Evolutionary conservation across 495 filamentous ascomycete species (phyloP).

Genomic region (Eremomyces bilateralis): DNA sequence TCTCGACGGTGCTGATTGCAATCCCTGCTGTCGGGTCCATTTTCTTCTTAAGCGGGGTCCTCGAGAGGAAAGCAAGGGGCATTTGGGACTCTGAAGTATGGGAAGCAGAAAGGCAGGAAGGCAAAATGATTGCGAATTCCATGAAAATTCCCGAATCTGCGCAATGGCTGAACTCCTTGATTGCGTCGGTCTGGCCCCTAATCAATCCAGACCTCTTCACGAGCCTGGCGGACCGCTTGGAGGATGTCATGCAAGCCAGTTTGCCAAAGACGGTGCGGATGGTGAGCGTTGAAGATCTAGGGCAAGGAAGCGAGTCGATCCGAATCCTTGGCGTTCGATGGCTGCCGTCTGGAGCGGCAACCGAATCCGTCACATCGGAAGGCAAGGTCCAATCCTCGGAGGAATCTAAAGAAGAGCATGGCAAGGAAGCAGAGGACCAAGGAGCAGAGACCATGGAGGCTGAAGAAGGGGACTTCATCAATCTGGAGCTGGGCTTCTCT

Average conservation of each 20-base stretch:
- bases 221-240: constrained; percentile 38
- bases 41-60: constrained; percentile 28
- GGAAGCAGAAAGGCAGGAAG: constrained; percentile 31
- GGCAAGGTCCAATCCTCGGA: constrained; percentile 25
- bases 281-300: constrained; percentile 47
- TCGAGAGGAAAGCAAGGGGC: constrained; percentile 26
- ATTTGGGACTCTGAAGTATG: constrained; percentile 42
- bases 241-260: constrained; percentile 52
- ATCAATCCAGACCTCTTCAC: constrained; percentile 50
- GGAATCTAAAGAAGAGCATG: constrained; percentile 10
- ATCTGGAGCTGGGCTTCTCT: constrained; percentile 46
- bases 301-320: constrained; percentile 42
- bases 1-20: constrained; percentile 8
- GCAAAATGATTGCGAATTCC: constrained; percentile 19
- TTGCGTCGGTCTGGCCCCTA: constrained; percentile 42
- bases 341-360: constrained; percentile 43
- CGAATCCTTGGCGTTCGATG: constrained; percentile 42
- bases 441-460: constrained; percentile 44
- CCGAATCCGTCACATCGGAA: constrained; percentile 30
- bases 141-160: constrained; percentile 35
- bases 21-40: constrained; percentile 18
- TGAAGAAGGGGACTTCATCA: constrained; percentile 52
- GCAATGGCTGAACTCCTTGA: constrained; percentile 42
- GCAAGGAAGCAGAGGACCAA: constrained; percentile 9
- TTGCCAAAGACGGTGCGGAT: constrained; percentile 40